phyloP scores from a whole-genome alignment of 768 basidiomycete species.

The Leccinum barrowsii region DNA sequence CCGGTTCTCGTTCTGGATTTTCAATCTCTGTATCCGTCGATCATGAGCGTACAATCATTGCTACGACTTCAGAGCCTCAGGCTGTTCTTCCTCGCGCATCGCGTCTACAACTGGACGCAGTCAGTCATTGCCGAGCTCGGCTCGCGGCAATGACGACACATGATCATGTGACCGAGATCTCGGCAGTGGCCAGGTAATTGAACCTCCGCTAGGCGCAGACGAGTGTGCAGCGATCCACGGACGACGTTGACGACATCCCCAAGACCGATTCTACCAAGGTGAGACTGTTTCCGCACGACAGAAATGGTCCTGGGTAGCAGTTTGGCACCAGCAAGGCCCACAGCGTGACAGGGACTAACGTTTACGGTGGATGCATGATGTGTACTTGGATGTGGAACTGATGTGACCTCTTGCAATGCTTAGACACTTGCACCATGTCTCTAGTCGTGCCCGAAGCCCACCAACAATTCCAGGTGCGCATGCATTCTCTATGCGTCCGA shows the following conservation, averaged over 20 bases:
- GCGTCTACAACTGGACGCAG: too few species aligned
- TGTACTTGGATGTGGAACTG: slow-evolving; percentile 14
- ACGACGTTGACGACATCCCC: slow-evolving; percentile 17
- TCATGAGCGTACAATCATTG: slow-evolving; percentile 99
- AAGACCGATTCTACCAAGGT: slow-evolving; percentile 25
- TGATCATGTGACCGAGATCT: slow-evolving; percentile 20
- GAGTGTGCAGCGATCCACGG: background rate
- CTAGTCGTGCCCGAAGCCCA: slow-evolving; percentile 95
- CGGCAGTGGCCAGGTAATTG: slow-evolving; percentile 23
- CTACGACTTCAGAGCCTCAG: slow-evolving; percentile 25
- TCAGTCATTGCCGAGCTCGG: too few species aligned
- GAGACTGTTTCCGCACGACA: slow-evolving; percentile 12
- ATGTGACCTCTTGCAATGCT: background rate
- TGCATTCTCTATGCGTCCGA: background rate
- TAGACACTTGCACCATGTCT: slow-evolving; percentile 61
- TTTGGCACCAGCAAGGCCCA: background rate
- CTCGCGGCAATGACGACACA: background rate
- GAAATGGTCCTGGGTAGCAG: background rate
- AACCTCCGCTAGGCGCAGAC: slow-evolving; percentile 19
- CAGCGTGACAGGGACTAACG: background rate
- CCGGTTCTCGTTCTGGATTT: slow-evolving; percentile 95
- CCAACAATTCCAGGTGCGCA: slow-evolving; percentile 86
- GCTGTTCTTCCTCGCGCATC: too few species aligned
- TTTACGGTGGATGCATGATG: slow-evolving; percentile 21
- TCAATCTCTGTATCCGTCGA: slow-evolving; percentile 91